Base-by-base conservation (phyloP, 1,284 basidiomycete genomes). In the Stygiomarasmius scandens region DNA sequence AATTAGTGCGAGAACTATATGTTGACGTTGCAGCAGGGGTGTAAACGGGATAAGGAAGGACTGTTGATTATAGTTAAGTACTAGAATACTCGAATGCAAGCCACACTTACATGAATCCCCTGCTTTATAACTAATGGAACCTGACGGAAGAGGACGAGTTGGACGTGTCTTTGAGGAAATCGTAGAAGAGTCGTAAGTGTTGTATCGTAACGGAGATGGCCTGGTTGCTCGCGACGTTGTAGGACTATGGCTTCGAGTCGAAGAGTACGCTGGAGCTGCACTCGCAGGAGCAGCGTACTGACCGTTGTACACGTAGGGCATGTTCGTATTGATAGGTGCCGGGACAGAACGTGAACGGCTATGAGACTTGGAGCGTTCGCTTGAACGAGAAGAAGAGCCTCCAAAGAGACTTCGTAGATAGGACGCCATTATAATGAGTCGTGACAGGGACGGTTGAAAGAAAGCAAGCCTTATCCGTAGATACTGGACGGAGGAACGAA, bases 21-120 rank as follows among this genome's bases (percentile, higher is more conserved):
- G 48, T 59, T 44, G 56, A 61, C 4, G 59, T 58, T 25, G 56
- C 49, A 16, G 61, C 52, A 4, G 62, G 62, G 16, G 62, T 62
- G 50, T 64, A 64, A n/a, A 62, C 55, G 24, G 62, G 62, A 43
- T 61, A 64, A 22, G 62, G 60, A 51, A 56, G 55, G 52, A 57
- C 60, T 61, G n/a, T 10, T 32, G 41, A n/a, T 3, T 4, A 46
- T 50, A 38, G 34, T 54, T 52, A 20, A 27, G 25, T 16, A 23
- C 10, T 49, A 2, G 27, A 11, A 23, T 10, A 54, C 48, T 43
- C 38, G 41, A 24, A 51, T n/a, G 47, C 19, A 36, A 19, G 23
- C 20, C 5, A 41, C 22, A 58, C 62, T 51, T 54, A 64, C 62
- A 58, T 22, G 50, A 53, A 41, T 62, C 62, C 20, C 59, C 56